A percentile compares a stretch with the other conserved stretches of the same genome.
Conservation (phyloP, 345 rosid genomes). For the Microthlaspi erraticum region DNA sequence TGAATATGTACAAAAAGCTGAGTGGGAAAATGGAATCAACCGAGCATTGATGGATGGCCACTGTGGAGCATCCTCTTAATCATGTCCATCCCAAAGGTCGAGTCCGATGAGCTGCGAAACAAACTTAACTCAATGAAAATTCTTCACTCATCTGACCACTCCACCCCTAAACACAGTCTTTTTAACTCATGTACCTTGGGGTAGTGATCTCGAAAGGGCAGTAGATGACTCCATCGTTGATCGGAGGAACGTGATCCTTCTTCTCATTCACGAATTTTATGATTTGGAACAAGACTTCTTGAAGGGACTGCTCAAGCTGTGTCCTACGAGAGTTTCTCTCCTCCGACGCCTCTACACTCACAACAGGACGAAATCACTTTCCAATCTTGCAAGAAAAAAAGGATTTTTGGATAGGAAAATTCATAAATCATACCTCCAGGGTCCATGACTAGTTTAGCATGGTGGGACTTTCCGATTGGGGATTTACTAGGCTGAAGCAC, state of each 20-base stretch:
- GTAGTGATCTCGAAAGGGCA: constrained; percentile 84
- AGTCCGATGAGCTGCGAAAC: constrained; percentile 84
- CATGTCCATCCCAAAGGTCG: constrained; percentile 95
- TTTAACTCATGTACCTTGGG: constrained; percentile 64
- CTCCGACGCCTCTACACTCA: constrained; percentile 57
- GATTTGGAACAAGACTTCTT: constrained; percentile 85
- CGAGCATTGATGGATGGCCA: constrained; percentile 93
- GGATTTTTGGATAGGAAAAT: background rate
- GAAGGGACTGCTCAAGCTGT: constrained; percentile 78
- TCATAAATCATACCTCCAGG: constrained; percentile 61
- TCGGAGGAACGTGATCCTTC: constrained; percentile 92
- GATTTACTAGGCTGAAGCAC: constrained; percentile 70
- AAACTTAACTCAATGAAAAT: constrained; percentile 10
- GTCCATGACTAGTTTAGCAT: constrained; percentile 63
- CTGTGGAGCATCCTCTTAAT: constrained; percentile 92
- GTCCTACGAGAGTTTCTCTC: constrained; percentile 72
- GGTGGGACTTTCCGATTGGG: constrained; percentile 62
- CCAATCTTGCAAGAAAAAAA: constrained; percentile 1
- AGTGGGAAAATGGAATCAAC: constrained; percentile 48
- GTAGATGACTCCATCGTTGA: constrained; percentile 72
- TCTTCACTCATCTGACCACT: constrained; percentile 8
- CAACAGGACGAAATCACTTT: constrained; percentile 13
- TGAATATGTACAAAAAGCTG: constrained; percentile 21
- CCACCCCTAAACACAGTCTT: background rate
- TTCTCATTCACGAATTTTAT: constrained; percentile 94